Base-by-base conservation (phyloP, 2,329 filamentous ascomycete species). In the Phyllosticta capitalensis region DNA sequence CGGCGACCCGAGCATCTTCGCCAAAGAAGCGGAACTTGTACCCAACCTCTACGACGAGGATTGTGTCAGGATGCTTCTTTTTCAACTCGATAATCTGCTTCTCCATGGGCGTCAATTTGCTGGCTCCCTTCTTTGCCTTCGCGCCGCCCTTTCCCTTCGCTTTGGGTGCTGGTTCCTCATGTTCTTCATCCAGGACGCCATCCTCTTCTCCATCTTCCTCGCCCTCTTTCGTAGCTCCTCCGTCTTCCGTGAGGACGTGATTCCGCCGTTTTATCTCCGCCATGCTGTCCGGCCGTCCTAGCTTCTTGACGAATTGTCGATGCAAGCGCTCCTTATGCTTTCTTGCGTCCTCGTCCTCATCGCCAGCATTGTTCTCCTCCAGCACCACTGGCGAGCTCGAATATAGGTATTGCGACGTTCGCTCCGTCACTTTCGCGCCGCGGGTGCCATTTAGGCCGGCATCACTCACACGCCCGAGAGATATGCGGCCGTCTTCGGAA, bases 11-110 rank as follows among this genome's bases (percentile, higher is more conserved):
- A 9, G 94, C 94, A 76, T 99, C 94, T 68, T 97, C 92, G 10
- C 94, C 94, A 69, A 96, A 96, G 76, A 99, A 96, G 33, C 89
- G 86, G 75, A 95, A 99, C 71, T 99, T 99, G 76, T 99, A 99
- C 55, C 94, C 94, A 9, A 97, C 94, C 71, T 99, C 92, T 56
- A 97, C 86, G 12, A 97, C 88, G 58, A 99, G 79, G 20, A 99
- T 68, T 0, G 92, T 94, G 69, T 97, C 94, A 76, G 90, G 81
- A 70, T 97, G 86, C 66, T 92, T 89, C 62, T 85, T 82, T 76
- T 99, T 99, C 72, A 99, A 95, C 19, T 95, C 92, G 5, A 99
- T 80, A 61, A 96, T 88, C 68, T 97, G 94, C 49, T 88, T 83
- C 72, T 97, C 92, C 85, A 99, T 88, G 0, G 94, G 94, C 0